Evolutionary conservation across 108 stramenopile species (phyloP).

Genomic region (Pseudonitzschia pungens): DNA sequence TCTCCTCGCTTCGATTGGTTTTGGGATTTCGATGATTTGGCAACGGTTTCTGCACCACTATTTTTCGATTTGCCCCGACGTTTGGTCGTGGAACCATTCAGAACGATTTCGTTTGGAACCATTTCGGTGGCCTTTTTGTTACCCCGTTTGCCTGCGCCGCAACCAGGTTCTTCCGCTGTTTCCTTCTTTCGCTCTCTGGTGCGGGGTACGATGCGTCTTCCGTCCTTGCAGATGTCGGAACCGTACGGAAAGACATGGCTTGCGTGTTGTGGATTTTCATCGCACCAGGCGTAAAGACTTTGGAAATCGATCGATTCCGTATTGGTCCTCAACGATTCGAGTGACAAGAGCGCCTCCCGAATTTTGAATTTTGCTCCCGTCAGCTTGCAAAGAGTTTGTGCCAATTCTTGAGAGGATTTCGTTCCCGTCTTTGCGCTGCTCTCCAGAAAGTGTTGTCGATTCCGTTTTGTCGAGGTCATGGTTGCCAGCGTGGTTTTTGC

Average conservation of each 20-base stretch:
- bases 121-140: neutral
- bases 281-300: conserved; percentile 20
- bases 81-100: neutral
- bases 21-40: neutral
- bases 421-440: conserved; percentile 14
- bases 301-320: conserved; percentile 5
- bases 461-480: conserved; percentile 36
- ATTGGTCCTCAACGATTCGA: conserved; percentile 38
- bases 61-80: conserved; percentile 5
- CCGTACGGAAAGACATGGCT: conserved; percentile 36
- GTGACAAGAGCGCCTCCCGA: conserved; percentile 39
- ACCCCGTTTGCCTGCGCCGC: neutral
- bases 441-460: conserved; percentile 34
- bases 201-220: conserved; percentile 31
- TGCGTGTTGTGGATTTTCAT: conserved; percentile 21
- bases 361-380: conserved; percentile 53
- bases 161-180: neutral
- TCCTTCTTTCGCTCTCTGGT: conserved; percentile 26
- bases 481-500: conserved; percentile 30
- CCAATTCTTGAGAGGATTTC: conserved; percentile 56
- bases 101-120: conserved; percentile 26
- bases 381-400: conserved; percentile 57
- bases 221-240: conserved; percentile 21
- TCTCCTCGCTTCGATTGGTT: conserved; percentile 9
- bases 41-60: neutral